These are phyloP conservation scores for Curvularia hawaiiensis DNA, from an alignment of 2,329 filamentous ascomycete species.

Conservation along the genomic window DNA sequence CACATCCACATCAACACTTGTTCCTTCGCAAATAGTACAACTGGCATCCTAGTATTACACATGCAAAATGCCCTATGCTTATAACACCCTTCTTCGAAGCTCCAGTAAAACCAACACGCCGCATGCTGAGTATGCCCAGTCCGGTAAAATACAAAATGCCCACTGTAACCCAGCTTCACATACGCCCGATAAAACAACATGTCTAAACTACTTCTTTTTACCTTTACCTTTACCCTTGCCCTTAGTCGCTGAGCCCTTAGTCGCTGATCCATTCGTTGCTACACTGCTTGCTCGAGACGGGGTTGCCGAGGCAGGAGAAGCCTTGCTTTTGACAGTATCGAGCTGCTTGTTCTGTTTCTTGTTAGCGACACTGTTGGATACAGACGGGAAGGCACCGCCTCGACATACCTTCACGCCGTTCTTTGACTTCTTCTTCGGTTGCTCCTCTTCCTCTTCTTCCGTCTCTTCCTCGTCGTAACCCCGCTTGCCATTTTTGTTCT, in stretches of 20 bases:
- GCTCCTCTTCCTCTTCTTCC: constrained; percentile 73
- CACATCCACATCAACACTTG: neutral
- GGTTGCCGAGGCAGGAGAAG: constrained; percentile 75
- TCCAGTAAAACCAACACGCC: constrained; percentile 3
- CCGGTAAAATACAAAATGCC: neutral
- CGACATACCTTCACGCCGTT: constrained; percentile 80
- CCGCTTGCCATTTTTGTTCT: constrained; percentile 70
- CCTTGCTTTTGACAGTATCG: constrained; percentile 79
- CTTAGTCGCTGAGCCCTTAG: constrained; percentile 54
- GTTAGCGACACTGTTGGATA: constrained; percentile 18
- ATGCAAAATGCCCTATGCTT: neutral
- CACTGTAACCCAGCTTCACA: neutral
- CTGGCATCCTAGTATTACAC: neutral
- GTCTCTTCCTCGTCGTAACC: constrained; percentile 87
- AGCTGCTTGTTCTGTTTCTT: constrained; percentile 82
- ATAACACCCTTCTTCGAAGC: neutral
- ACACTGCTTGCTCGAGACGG: constrained; percentile 90
- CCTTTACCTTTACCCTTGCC: constrained; percentile 54
- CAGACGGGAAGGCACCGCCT: neutral
- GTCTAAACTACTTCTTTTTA: constrained; percentile 52
- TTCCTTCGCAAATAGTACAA: neutral
- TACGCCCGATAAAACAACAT: constrained; percentile 9
- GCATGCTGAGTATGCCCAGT: neutral
- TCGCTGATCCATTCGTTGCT: constrained; percentile 69
- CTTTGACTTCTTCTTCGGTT: constrained; percentile 95